Conservation (phyloP, 345 rosid species). For the Brassica nigra region DNA sequence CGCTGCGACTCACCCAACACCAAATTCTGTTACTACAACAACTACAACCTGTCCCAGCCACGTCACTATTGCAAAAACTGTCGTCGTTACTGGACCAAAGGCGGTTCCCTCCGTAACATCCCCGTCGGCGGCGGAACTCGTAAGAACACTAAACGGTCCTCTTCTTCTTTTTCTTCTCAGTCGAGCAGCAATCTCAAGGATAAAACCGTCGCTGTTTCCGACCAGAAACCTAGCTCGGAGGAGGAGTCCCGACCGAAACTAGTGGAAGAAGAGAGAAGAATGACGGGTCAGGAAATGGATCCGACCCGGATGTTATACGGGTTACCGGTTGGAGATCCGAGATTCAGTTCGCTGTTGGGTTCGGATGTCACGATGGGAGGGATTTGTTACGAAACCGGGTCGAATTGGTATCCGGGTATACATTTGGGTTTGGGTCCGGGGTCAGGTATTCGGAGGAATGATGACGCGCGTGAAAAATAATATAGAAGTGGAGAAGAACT, state of each 20-base stretch:
- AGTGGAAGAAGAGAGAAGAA: not conserved
- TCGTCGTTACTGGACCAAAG: conserved; percentile 94
- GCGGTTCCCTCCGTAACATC: conserved; percentile 87
- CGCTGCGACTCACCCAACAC: conserved; percentile 81
- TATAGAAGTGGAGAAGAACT: conserved; percentile 27
- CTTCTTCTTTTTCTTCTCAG: not conserved
- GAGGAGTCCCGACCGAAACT: conserved; percentile 18
- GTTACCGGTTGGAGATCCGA: conserved; percentile 46
- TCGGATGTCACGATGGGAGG: conserved; percentile 49
- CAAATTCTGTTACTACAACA: conserved; percentile 95
- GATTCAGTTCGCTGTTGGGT: conserved; percentile 62
- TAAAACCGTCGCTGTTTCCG: conserved; percentile 36
- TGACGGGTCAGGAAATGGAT: conserved; percentile 30
- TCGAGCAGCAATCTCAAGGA: conserved; percentile 41
- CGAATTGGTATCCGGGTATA: conserved; percentile 44
- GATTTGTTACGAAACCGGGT: conserved; percentile 44
- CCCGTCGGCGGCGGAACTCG: conserved; percentile 91
- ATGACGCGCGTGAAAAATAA: conserved; percentile 53
- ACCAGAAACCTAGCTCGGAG: conserved; percentile 28
- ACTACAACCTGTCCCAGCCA: conserved; percentile 87
- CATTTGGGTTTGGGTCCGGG: conserved; percentile 39
- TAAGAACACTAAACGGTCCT: conserved; percentile 59
- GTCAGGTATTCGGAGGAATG: conserved; percentile 34
- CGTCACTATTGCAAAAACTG: conserved; percentile 89
- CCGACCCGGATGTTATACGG: conserved; percentile 52